phyloP scores from a whole-genome alignment of 768 basidiomycete species.

The Boletus rufocinnamomeus region DNA sequence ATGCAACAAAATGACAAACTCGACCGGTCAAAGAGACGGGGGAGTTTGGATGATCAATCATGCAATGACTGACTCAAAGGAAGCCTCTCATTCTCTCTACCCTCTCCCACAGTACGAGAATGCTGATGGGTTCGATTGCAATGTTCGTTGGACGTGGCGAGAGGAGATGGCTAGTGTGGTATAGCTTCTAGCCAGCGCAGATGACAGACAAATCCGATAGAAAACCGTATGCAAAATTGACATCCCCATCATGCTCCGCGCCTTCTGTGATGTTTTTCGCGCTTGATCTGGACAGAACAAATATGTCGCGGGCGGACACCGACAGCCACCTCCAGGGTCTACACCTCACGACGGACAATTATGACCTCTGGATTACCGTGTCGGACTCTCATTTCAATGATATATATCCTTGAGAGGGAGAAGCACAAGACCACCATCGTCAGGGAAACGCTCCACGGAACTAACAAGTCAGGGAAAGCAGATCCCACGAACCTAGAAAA shows the following conservation, averaged over 20 bases:
- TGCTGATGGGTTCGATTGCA: slow-evolving; percentile 63
- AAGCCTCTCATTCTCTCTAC: not conserved
- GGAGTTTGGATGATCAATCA: not conserved
- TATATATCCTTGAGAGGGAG: too few relatives aligned
- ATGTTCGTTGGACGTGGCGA: slow-evolving; percentile 71
- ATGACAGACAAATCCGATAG: slow-evolving; percentile 29
- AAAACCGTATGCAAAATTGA: slow-evolving; percentile 60
- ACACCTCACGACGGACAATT: slow-evolving; percentile 61
- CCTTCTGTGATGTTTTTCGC: slow-evolving; percentile 51
- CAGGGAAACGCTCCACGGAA: slow-evolving; percentile 62
- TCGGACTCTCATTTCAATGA: too few relatives aligned
- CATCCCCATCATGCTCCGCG: slow-evolving; percentile 58
- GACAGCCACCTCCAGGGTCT: slow-evolving; percentile 67
- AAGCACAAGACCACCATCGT: too few relatives aligned
- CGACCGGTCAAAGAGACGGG: not conserved
- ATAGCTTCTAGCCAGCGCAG: not conserved
- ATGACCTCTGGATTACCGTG: slow-evolving; percentile 58
- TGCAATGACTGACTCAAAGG: not conserved
- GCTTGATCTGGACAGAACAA: slow-evolving; percentile 58
- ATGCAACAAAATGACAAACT: not conserved
- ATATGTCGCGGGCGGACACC: slow-evolving; percentile 65
- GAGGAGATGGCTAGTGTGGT: slow-evolving; percentile 54
- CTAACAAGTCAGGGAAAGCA: slow-evolving; percentile 38
- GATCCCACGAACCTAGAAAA: slow-evolving; percentile 76
- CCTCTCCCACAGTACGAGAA: slow-evolving; percentile 59